Evolutionary conservation across 75 land plant genomes (phyloP), one percentile per base, ranked within the genome.

Genomic region (Chamaecyparis obtusa): DNA sequence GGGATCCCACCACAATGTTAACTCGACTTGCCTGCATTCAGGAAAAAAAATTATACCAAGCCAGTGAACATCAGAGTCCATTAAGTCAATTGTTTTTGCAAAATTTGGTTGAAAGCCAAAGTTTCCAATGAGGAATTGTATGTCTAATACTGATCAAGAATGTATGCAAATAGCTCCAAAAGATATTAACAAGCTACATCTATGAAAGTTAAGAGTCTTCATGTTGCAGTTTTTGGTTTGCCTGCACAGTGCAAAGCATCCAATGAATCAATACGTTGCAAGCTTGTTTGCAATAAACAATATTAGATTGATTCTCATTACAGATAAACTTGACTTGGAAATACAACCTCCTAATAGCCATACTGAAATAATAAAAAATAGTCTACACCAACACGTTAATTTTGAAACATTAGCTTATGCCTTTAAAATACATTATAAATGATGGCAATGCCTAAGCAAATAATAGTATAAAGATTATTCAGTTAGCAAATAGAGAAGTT

Each of bases 1-100:
- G 97, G n/a, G 98, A 95, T 83, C 98, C 98, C 87, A 95, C 95
- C 17, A 95, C 90, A 78, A 96, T 94, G 72, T 96, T 96, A 69
- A 89, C 93, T 15, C 93, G 90, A 83, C 90, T 92, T 57, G 97
- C 95, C 98, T 96, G 94, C 24, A 54, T 27, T 55, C 80, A 84
- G 8, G 46, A 44, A 44, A 39, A 87, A 55, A 30, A 43, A 1
- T 24, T 27, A 43, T 41, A 35, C 27, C 83, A 81, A 39, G 13
- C n/a, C 13, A 74, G 76, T 33, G 36, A 74, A 33, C 76, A 74
- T 74, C 36, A 32, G 15, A 74, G 76, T 33, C 33, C 37, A 74
- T 74, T 74, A 74, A 11, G 36, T 74, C 36, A 74, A 11, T 74
- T 33, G 71, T 67, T 27, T 67, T 67, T 67, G 71, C 24, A 67